A percentile compares a stretch with the other conserved stretches of the same genome.
Evolutionary conservation across 192 early-diverging fungal genomes (phyloP).

Genomic region (Coemansia sp.): DNA sequence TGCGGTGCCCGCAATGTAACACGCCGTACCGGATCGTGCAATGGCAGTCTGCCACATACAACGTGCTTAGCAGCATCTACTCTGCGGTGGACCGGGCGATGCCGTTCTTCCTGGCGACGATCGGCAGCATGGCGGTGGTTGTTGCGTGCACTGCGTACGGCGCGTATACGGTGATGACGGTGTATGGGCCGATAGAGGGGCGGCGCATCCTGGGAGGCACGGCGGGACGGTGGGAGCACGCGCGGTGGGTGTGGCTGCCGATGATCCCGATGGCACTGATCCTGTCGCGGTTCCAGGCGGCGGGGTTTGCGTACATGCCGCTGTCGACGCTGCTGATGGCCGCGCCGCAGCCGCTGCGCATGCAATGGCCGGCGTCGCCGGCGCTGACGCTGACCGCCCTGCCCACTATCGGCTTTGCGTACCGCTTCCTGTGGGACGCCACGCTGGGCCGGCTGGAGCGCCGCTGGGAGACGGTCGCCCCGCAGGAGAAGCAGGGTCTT

Average conservation of each 20-base stretch:
- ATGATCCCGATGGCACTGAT: slow-evolving; percentile 65
- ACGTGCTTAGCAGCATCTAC: slow-evolving; percentile 56
- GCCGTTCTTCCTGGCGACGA: slow-evolving; percentile 63
- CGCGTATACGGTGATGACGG: slow-evolving; percentile 65
- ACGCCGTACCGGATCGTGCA: slow-evolving; percentile 63
- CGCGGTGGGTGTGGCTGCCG: slow-evolving; percentile 61
- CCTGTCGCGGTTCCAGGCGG: slow-evolving; percentile 59
- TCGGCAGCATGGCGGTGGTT: slow-evolving; percentile 62
- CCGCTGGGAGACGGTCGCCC: slow-evolving; percentile 57
- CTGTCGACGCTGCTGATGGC: slow-evolving; percentile 62
- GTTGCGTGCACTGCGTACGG: slow-evolving; percentile 70
- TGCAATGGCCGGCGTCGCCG: slow-evolving; percentile 63
- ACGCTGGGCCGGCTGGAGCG: slow-evolving; percentile 59
- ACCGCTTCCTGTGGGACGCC: slow-evolving; percentile 58
- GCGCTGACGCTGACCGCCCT: slow-evolving; percentile 61
- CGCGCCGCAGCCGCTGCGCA: slow-evolving; percentile 56
- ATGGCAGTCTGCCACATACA: slow-evolving; percentile 53
- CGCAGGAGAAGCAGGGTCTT: slow-evolving; percentile 24
- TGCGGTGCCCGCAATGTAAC: slow-evolving; percentile 71
- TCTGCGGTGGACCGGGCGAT: slow-evolving; percentile 59
- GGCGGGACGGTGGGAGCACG: slow-evolving; percentile 61
- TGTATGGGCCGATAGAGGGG: slow-evolving; percentile 66
- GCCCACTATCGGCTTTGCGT: slow-evolving; percentile 63
- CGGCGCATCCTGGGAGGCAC: slow-evolving; percentile 55
- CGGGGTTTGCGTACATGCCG: slow-evolving; percentile 62